These are phyloP conservation scores for Rosa persica DNA, from an alignment of 306 rosid species.

Conservation along the genomic window DNA sequence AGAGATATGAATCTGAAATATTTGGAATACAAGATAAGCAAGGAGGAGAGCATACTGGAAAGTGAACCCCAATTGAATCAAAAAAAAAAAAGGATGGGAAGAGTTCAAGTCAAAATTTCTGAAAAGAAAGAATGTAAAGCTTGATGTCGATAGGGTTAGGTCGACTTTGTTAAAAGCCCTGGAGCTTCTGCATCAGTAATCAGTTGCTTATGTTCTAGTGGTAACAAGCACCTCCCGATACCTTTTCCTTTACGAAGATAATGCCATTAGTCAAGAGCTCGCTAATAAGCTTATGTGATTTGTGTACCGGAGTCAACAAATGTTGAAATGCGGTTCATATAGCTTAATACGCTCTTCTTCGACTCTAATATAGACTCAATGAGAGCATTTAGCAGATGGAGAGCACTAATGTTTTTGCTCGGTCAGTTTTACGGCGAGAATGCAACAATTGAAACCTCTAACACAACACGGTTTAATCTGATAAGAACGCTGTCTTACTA, in stretches of 20 bases:
- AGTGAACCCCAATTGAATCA: conserved; percentile 42
- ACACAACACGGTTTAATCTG: background rate
- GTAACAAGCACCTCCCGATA: too few relatives aligned
- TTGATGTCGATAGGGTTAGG: conserved; percentile 60
- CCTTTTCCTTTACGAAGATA: too few relatives aligned
- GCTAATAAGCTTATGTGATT: too few relatives aligned
- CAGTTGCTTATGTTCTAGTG: too few relatives aligned
- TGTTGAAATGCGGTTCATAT: too few relatives aligned
- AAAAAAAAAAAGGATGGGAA: conserved; percentile 48
- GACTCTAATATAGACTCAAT: too few relatives aligned
- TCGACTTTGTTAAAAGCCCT: conserved; percentile 64
- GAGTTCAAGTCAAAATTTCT: conserved; percentile 52
- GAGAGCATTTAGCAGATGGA: too few relatives aligned
- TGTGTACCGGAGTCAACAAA: too few relatives aligned
- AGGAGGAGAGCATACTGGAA: conserved; percentile 65
- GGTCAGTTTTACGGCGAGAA: background rate
- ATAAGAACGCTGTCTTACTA: background rate
- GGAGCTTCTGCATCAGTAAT: conserved; percentile 36
- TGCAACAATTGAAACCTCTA: background rate
- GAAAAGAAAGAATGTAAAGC: conserved; percentile 65
- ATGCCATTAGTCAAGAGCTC: too few relatives aligned
- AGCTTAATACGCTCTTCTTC: too few relatives aligned
- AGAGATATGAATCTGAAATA: conserved; percentile 62
- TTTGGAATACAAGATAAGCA: conserved; percentile 60
- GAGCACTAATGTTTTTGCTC: background rate